Percentiles rank a stretch among this genome's conserved stretches.
phyloP scores from a whole-genome alignment of 2,329 filamentous ascomycete species.

The Pestalotiopsis sp. region DNA sequence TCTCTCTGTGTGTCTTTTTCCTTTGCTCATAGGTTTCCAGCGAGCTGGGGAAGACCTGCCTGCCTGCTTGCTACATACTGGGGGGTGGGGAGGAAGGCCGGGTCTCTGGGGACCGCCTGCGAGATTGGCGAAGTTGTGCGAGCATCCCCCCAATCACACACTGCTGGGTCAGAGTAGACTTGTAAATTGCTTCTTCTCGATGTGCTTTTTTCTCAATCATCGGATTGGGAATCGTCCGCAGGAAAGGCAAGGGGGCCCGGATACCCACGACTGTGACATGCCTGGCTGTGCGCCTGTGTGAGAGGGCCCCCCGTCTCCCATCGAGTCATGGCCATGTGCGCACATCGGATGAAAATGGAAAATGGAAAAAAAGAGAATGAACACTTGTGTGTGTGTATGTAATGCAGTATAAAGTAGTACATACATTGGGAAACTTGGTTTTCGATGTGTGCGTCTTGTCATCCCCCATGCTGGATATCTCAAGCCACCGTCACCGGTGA shows the following conservation, averaged over 20 bases:
- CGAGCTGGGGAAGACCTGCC: neutral
- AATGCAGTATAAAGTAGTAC: neutral
- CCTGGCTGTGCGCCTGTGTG: neutral
- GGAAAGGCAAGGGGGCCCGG: neutral
- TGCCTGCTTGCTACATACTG: neutral
- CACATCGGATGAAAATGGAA: neutral
- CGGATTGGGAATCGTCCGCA: neutral
- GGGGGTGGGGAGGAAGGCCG: neutral
- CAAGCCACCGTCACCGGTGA: neutral
- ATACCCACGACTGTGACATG: neutral
- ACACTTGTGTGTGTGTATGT: neutral
- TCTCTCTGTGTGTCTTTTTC: neutral
- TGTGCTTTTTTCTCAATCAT: neutral
- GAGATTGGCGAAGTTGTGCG: conserved; percentile 37
- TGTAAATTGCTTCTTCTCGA: neutral
- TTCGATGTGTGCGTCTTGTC: neutral
- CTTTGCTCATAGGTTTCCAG: neutral
- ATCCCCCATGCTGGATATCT: neutral
- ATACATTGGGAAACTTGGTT: neutral
- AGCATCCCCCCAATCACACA: conserved; percentile 8
- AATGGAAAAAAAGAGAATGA: neutral
- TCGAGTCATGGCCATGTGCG: neutral
- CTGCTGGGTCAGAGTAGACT: neutral
- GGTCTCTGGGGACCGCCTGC: conserved; percentile 13
- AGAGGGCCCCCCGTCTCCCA: neutral